Evolutionary conservation across 192 early-diverging fungal genomes (phyloP).

Genomic region (Gryganskiella cystojenkinii): DNA sequence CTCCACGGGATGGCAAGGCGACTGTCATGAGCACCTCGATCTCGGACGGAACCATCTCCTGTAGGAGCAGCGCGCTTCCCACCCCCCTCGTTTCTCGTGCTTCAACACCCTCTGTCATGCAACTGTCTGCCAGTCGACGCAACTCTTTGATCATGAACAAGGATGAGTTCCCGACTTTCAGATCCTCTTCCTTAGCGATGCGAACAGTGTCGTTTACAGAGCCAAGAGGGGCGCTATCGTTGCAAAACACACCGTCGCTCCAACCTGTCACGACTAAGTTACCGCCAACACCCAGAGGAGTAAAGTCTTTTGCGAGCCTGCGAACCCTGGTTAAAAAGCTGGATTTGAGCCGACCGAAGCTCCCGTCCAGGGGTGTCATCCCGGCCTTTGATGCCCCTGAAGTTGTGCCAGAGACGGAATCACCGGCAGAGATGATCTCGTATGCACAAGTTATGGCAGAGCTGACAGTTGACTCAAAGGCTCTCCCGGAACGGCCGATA

Average conservation of each 20-base stretch:
- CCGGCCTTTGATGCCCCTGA: constrained; percentile 17
- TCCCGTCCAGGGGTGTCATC: constrained; percentile 16
- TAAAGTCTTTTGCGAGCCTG: constrained; percentile 27
- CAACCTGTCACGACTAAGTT: background rate
- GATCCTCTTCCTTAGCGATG: constrained; percentile 26
- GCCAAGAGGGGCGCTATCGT: background rate
- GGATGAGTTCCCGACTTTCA: constrained; percentile 38
- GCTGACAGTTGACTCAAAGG: background rate
- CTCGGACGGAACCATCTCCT: background rate
- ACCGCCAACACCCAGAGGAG: background rate
- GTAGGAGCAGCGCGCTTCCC: constrained; percentile 1
- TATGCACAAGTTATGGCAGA: background rate
- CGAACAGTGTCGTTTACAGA: constrained; percentile 36
- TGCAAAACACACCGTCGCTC: too few relatives aligned
- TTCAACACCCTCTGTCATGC: constrained; percentile 5
- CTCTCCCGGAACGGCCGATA: background rate
- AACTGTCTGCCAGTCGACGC: constrained; percentile 2
- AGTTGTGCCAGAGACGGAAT: background rate
- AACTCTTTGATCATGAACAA: constrained; percentile 14
- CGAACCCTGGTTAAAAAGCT: constrained; percentile 24
- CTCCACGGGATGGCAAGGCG: constrained; percentile 5
- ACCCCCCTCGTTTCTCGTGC: constrained; percentile 22
- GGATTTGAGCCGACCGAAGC: constrained; percentile 17
- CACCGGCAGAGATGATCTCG: too few relatives aligned
- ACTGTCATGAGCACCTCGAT: background rate